Conservation (phyloP, 2,329 filamentous ascomycete genomes). For the Zasmidium cellare region DNA sequence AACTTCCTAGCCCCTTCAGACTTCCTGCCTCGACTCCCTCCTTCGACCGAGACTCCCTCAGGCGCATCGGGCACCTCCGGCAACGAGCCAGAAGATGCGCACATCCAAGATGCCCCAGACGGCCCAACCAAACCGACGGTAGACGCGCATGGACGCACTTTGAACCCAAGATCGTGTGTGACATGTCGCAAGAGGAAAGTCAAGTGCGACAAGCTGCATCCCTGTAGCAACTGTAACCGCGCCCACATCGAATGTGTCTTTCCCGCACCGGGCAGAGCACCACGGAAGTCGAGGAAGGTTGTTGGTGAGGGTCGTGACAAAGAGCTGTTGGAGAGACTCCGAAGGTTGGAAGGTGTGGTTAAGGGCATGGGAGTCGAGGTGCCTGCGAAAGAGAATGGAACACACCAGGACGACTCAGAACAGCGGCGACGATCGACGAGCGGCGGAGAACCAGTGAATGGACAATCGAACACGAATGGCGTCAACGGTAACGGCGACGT, state of each 20-base stretch:
- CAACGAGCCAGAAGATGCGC: constrained; percentile 4
- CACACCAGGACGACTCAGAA: constrained; percentile 15
- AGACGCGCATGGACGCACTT: constrained; percentile 34
- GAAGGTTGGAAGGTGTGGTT: constrained; percentile 74
- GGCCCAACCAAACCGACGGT: constrained; percentile 18
- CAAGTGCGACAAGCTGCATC: constrained; percentile 75
- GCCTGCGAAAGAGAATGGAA: constrained; percentile 32
- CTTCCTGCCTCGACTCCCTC: constrained; percentile 24
- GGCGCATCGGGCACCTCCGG: constrained; percentile 1
- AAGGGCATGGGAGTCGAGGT: constrained; percentile 55
- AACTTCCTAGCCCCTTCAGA: constrained; percentile 23
- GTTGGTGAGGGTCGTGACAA: constrained; percentile 58
- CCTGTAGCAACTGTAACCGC: constrained; percentile 72
- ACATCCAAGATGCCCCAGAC: constrained; percentile 5
- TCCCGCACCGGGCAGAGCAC: constrained; percentile 71
- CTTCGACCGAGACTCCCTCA: constrained; percentile 22
- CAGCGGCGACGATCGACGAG: constrained; percentile 1
- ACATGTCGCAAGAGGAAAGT: constrained; percentile 64
- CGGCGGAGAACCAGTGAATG: neutral
- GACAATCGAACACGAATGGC: neutral
- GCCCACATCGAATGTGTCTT: constrained; percentile 72
- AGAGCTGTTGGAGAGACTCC: constrained; percentile 70
- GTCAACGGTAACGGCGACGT: constrained; percentile 4
- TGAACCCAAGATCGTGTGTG: constrained; percentile 49
- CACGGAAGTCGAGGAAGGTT: constrained; percentile 63